phyloP scores from a whole-genome alignment of 805 yeast genomes.

The Suhomyces pyralidae region DNA sequence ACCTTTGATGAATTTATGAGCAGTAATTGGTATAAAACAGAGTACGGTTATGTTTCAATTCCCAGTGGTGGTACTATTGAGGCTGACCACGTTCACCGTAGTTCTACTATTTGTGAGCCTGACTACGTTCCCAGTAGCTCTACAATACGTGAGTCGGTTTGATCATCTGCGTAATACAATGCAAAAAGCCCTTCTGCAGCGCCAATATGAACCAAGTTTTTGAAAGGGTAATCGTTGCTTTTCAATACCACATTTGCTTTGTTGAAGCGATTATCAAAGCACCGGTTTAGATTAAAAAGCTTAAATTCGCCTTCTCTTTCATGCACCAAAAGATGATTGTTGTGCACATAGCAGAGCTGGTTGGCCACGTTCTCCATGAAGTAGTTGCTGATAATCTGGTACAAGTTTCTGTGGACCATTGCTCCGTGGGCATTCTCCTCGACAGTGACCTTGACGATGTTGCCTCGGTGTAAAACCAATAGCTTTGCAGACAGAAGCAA shows the following conservation, averaged over 20 bases:
- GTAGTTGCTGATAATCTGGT: not conserved
- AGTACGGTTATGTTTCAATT: not conserved
- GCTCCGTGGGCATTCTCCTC: not conserved
- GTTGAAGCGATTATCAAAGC: not conserved
- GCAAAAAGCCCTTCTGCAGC: not conserved
- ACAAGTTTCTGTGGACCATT: not conserved
- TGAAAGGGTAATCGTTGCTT: not conserved
- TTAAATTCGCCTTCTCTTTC: constrained; percentile 7
- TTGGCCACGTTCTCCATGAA: constrained; percentile 3
- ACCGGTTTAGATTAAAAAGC: constrained; percentile 5
- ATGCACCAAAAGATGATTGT: constrained; percentile 11
- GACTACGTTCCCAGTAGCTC: not conserved
- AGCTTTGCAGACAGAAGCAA: not conserved
- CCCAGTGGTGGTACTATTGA: no score
- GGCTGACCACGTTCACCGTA: no score
- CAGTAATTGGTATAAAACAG: not conserved
- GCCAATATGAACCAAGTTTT: not conserved
- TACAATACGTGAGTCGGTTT: not conserved
- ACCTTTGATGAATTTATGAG: not conserved
- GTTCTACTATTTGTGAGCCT: no score
- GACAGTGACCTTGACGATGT: not conserved
- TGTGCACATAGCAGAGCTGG: not conserved
- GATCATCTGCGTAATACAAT: not conserved
- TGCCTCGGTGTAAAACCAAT: not conserved
- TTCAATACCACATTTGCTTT: not conserved